Evolutionary conservation across 192 early-diverging fungal genomes (phyloP), one percentile per base, ranked within the genome.

Genomic region (Gaertneriomyces semiglobifer): DNA sequence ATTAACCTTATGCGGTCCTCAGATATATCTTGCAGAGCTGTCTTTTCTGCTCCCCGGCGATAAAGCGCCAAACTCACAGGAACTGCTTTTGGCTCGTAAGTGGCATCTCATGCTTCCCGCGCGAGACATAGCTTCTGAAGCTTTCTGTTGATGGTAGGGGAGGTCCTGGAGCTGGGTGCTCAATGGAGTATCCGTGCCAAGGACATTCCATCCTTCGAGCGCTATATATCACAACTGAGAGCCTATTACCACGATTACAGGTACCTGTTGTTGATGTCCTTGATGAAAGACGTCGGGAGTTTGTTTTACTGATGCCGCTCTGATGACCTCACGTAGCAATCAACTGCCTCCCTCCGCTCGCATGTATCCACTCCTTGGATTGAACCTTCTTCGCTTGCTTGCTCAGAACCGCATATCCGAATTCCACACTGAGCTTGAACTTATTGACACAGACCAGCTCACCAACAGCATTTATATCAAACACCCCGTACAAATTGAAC

Each of bases 371-470:
- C 81, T 97, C 46, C 84, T 95, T 33, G 96, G 96, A 3, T 81
- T 97, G 48, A 95, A 98, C 66, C 83, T 98, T 44, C 81, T 98
- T 66, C 90, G 92, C 53, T 84, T 98, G 68, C 80, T 98, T 44
- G 86, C 94, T 20, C 93, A 98, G 75, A 93, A 94, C 83, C 81
- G 90, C 25, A 88, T 98, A 65, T 89, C 94, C n/a, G 96, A 98
- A 69, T 98, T 98, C 76, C 96, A 98, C 77, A 94, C 93, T n/a
- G 88, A 93, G 67, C 81, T 98, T 41, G 96, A 98, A 63, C 82
- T 82, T 60, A 91, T 98, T 63, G 91, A 92, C 53, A 83, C 88
- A 14, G 83, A 89, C 39, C 89, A 92, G 72, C 74, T 96, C 12
- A 80, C 85, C 47, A 79, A 72, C 63, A 96, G 93, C 75, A 72